Conservation (phyloP, 1,284 basidiomycete species). For the Porogramme epimiltina region DNA sequence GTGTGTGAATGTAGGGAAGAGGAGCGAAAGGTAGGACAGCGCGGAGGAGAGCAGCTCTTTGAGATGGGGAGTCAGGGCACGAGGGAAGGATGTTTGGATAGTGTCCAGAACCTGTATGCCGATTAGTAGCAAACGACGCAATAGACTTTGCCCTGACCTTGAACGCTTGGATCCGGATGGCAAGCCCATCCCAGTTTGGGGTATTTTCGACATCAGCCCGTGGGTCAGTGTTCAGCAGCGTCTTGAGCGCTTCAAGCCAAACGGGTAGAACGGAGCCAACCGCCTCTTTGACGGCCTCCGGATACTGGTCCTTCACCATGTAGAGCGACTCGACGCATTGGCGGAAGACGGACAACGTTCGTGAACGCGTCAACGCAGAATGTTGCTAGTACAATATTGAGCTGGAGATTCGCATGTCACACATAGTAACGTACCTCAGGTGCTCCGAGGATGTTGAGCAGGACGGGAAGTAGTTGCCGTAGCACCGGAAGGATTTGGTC, state of each 20-base stretch:
- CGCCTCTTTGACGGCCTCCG: conserved; percentile 84
- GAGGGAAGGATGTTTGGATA: conserved; percentile 78
- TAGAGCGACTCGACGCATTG: conserved; percentile 89
- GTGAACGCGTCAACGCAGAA: conserved; percentile 77
- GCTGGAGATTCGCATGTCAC: neutral
- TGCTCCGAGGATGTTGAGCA: conserved; percentile 82
- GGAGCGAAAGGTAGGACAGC: conserved; percentile 63
- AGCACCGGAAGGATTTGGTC: conserved; percentile 91
- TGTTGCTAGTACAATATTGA: conserved; percentile 50
- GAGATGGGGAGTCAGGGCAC: conserved; percentile 62
- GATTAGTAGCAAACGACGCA: neutral
- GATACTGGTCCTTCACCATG: conserved; percentile 94
- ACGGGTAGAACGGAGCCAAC: conserved; percentile 79
- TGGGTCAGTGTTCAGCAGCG: conserved; percentile 71
- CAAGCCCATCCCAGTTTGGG: conserved; percentile 76
- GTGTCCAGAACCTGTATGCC: conserved; percentile 65
- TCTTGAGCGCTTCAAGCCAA: conserved; percentile 88
- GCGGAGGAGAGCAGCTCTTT: conserved; percentile 62
- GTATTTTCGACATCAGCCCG: conserved; percentile 57
- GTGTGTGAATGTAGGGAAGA: conserved; percentile 67
- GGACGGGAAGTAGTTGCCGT: conserved; percentile 80
- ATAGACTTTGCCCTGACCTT: conserved; percentile 50
- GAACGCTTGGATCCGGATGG: conserved; percentile 79
- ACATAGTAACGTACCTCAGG: conserved; percentile 53
- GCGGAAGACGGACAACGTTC: conserved; percentile 86